Evolutionary conservation across 2,329 filamentous ascomycete species (phyloP).

Genomic region (Knufia petricola): DNA sequence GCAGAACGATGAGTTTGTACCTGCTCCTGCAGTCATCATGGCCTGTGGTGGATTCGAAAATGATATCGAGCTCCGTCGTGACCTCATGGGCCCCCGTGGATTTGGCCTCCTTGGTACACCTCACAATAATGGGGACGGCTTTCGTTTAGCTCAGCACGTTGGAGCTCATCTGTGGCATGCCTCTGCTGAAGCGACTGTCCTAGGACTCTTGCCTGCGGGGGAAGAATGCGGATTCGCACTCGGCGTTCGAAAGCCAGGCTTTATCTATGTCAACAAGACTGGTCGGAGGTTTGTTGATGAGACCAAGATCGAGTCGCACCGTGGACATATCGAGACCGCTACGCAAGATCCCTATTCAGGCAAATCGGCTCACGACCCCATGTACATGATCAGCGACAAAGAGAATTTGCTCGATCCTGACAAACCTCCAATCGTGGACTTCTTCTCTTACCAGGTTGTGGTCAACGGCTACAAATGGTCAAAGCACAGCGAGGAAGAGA

Average conservation of each 20-base stretch:
- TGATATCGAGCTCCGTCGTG: conserved; percentile 1
- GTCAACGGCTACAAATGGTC: not conserved
- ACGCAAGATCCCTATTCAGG: not conserved
- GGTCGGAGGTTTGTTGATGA: conserved; percentile 1
- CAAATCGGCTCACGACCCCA: not conserved
- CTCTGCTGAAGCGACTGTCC: not conserved
- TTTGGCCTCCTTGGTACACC: not conserved
- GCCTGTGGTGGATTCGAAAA: conserved; percentile 1
- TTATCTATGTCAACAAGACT: conserved; percentile 3
- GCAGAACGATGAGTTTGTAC: not conserved
- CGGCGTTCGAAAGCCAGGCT: not conserved
- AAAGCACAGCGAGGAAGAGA: conserved; percentile 1
- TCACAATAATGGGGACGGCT: conserved; percentile 2
- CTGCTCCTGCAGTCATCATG: not conserved
- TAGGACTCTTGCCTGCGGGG: not conserved
- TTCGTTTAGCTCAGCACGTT: not conserved
- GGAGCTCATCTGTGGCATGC: not conserved
- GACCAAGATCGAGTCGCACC: conserved; percentile 1
- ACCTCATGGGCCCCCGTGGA: not conserved
- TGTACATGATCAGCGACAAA: not conserved
- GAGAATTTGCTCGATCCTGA: conserved; percentile 1
- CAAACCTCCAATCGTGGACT: conserved; percentile 1
- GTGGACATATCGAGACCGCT: not conserved
- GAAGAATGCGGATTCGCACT: not conserved
- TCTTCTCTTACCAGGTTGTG: conserved; percentile 1